Percentiles rank a stretch among this genome's conserved stretches.
Evolutionary conservation across 768 basidiomycete species (phyloP).

Genomic region (Phanerochaete sordida): DNA sequence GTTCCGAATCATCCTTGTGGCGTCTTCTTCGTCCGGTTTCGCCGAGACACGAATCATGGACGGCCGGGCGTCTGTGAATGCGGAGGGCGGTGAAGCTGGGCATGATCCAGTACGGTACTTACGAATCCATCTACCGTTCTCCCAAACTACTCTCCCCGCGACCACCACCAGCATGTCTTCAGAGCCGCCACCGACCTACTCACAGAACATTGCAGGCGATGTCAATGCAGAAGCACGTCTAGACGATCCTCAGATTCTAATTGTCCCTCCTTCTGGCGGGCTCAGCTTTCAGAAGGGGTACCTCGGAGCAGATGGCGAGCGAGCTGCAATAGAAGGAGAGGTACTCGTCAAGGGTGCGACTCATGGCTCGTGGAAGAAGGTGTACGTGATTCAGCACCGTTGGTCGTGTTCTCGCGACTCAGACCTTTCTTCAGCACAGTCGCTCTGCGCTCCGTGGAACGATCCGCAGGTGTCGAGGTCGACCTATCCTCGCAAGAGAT

Average conservation of each 20-base stretch:
- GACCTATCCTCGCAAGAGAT: constrained; percentile 61
- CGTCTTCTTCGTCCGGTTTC: neutral
- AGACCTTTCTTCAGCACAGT: constrained; percentile 45
- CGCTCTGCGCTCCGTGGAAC: constrained; percentile 64
- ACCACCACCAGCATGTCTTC: constrained; percentile 16
- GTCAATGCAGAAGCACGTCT: constrained; percentile 5
- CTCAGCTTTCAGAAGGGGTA: constrained; percentile 84
- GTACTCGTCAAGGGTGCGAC: constrained; percentile 76
- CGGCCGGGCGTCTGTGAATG: neutral
- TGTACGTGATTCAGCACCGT: constrained; percentile 49
- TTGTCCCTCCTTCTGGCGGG: constrained; percentile 66
- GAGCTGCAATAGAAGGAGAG: constrained; percentile 83
- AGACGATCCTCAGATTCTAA: constrained; percentile 59
- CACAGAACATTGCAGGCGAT: constrained; percentile 15
- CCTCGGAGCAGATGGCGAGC: constrained; percentile 79
- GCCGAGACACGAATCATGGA: neutral
- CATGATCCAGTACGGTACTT: neutral
- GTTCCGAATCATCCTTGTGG: neutral
- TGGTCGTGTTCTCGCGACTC: constrained; percentile 3
- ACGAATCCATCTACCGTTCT: neutral
- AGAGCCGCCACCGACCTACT: constrained; percentile 26
- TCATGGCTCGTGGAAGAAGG: constrained; percentile 56
- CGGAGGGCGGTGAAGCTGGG: neutral
- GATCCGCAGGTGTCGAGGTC: constrained; percentile 55
- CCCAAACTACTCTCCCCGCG: neutral